Base-by-base conservation (phyloP, 345 rosid genomes). In the Conringia planisiliqua region DNA sequence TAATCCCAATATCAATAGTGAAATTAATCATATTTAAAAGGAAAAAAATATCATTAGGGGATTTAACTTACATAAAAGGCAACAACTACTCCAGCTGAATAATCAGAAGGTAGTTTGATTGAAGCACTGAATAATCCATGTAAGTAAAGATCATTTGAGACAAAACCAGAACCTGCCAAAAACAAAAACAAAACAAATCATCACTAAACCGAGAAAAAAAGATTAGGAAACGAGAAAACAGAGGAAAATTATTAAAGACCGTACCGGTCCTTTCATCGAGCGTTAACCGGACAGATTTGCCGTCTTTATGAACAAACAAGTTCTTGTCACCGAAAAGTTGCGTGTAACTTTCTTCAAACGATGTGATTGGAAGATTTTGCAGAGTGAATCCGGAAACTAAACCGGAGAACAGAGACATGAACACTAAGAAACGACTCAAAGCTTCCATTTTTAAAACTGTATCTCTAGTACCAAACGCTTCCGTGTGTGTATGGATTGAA, bases 11-110 rank as follows among this genome's bases (percentile, higher is more conserved):
- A 33, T 35, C 14, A 72, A 56, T 17, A 59, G 8, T 22, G 32
- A 46, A 46, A 60, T 14, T 13, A 18, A 57, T 29, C 20, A 56
- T 8, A 2, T 27, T 27, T 66, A 47, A 50, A 30, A 4, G 20
- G 16, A 7, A 12, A 13, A 43, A 3, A 51, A 58, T 11, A 44
- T 59, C 66, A 14, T 10, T 2, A 54, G 13, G 13, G 29, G 55
- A 18, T 60, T 60, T 20, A 1, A 82, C 98, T 88, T 76, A 95
- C 99, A 81, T 95, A 95, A 77, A 95, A 95, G 20, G 99, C 99
- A 71, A 95, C 94, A 78, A 95, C 98, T 74, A 95, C 96, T 26
- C 99, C 99, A 67, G 98, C 99, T 48, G 98, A 90, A 71, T 95
- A 95, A 85, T 95, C 99, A 36, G 94, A 80, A 80, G 99, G 99